Evolutionary conservation across 345 rosid genomes (phyloP).

Genomic region (Rhodamnia argentea): DNA sequence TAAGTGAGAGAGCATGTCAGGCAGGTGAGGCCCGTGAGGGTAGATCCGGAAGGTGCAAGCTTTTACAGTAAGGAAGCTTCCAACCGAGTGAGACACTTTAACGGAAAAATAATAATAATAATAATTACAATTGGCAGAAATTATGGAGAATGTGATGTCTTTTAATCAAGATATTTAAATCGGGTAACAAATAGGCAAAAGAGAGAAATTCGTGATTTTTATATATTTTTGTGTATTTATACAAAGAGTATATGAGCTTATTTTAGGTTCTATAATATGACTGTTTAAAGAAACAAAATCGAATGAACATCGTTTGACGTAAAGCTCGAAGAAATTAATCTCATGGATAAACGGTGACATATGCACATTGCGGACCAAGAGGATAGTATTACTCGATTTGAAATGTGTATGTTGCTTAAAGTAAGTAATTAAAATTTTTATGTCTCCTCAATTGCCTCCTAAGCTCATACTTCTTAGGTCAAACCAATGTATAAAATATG

Average conservation of each 20-base stretch:
- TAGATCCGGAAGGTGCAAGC: neutral
- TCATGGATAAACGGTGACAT: neutral
- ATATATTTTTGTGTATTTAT: no score
- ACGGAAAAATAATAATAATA: neutral
- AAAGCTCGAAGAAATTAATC: neutral
- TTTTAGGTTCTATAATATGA: neutral
- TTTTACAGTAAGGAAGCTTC: neutral
- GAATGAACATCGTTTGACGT: neutral
- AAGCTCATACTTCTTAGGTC: neutral
- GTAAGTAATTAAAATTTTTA: neutral
- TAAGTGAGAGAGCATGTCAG: neutral
- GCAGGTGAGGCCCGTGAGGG: no score
- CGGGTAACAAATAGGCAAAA: neutral
- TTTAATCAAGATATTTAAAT: neutral
- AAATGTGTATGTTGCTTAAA: neutral
- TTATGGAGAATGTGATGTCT: neutral
- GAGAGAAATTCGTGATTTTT: neutral
- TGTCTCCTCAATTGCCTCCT: neutral
- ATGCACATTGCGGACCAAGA: accelerated
- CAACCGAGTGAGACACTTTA: neutral
- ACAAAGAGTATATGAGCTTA: neutral
- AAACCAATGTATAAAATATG: neutral
- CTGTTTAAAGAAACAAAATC: neutral
- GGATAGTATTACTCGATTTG: accelerated
- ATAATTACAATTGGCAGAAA: neutral